Conservation (phyloP, 2,329 filamentous ascomycete genomes). For the Periglandula ipomoeae region DNA sequence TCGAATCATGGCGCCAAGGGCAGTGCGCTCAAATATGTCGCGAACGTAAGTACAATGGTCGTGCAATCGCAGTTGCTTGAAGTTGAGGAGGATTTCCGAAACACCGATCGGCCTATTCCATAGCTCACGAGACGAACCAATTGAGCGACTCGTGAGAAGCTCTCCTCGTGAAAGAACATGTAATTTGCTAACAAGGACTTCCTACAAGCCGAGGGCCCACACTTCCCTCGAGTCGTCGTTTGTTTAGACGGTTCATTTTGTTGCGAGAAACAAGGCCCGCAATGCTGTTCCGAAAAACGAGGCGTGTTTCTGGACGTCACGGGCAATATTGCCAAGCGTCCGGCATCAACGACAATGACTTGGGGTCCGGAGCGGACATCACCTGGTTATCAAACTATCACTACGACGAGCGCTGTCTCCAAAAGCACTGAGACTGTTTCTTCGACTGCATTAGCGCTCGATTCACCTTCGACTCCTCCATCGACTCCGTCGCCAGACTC, state of each 20-base stretch:
- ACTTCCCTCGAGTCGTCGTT: not conserved
- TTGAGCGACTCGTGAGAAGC: too few species aligned
- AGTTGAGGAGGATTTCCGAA: too few species aligned
- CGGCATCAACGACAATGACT: not conserved
- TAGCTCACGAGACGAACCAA: too few species aligned
- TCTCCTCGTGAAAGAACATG: too few species aligned
- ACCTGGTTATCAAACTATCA: not conserved
- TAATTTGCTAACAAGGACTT: too few species aligned
- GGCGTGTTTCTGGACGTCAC: constrained; percentile 3
- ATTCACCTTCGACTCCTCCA: too few species aligned
- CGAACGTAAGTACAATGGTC: not conserved
- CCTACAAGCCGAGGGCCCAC: too few species aligned
- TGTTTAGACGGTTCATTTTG: constrained; percentile 4
- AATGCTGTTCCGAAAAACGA: not conserved
- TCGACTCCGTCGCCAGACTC: too few species aligned
- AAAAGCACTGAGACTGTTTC: too few species aligned
- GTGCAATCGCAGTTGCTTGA: too few species aligned
- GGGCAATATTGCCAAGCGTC: not conserved
- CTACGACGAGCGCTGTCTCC: not conserved
- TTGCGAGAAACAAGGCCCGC: not conserved
- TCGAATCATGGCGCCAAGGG: not conserved
- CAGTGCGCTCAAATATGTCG: constrained; percentile 1
- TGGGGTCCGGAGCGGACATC: constrained; percentile 2
- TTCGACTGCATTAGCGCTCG: too few species aligned
- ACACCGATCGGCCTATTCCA: too few species aligned